Conservation (phyloP, 2,329 filamentous ascomycete genomes). For the Pestalotiopsis sp. region DNA sequence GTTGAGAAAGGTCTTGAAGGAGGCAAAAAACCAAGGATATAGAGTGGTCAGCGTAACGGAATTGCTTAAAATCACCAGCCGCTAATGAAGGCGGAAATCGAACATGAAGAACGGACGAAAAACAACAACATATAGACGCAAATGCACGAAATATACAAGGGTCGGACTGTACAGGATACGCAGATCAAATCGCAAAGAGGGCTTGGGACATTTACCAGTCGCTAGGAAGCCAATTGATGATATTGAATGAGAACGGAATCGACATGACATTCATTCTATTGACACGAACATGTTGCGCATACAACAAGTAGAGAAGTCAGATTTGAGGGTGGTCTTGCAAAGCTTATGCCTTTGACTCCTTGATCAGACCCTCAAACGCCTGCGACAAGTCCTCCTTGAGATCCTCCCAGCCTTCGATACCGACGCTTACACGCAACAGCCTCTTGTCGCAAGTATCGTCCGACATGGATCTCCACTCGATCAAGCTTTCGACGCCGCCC, state of each 20-base stretch:
- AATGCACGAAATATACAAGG: neutral
- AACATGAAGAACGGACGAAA: neutral
- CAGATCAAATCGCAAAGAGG: neutral
- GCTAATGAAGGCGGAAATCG: conserved; percentile 1
- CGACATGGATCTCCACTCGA: conserved; percentile 94
- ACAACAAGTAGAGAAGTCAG: neutral
- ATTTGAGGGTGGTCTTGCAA: neutral
- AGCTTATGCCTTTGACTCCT: conserved; percentile 25
- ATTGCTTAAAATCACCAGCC: conserved; percentile 51
- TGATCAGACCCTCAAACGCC: conserved; percentile 61
- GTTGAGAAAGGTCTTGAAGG: conserved; percentile 72
- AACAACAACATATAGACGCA: neutral
- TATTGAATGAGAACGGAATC: neutral
- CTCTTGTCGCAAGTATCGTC: conserved; percentile 72
- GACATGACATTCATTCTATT: neutral
- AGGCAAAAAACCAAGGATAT: conserved; percentile 71
- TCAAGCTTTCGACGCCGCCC: conserved; percentile 91
- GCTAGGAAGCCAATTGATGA: neutral
- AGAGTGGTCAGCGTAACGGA: conserved; percentile 71
- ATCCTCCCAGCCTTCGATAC: conserved; percentile 86
- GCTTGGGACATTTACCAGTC: neutral
- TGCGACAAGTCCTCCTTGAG: conserved; percentile 73
- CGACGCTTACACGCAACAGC: conserved; percentile 80
- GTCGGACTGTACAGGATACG: neutral
- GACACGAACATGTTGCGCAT: neutral